A percentile compares a stretch with the other conserved stretches of the same genome.
Evolutionary conservation across 78 protist genomes (phyloP).

Genomic region (Speleostelium caveatum): DNA sequence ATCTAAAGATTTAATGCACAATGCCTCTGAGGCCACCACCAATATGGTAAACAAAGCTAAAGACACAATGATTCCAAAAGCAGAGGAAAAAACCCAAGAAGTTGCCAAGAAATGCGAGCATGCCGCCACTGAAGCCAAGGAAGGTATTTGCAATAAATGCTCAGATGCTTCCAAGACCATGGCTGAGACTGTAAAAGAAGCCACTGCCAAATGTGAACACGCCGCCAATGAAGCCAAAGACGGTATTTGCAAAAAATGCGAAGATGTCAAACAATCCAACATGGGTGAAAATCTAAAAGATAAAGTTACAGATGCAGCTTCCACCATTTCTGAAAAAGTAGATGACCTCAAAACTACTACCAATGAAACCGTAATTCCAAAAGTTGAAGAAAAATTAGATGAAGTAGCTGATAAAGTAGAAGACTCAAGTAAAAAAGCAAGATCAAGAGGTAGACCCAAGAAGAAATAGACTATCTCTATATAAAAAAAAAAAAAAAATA

Average conservation of each 20-base stretch:
- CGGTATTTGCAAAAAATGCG: neutral
- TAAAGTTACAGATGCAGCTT: too few relatives aligned
- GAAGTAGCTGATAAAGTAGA: neutral
- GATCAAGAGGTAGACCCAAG: neutral
- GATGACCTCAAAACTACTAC: too few relatives aligned
- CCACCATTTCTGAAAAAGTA: too few relatives aligned
- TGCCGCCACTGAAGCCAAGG: slow-evolving; percentile 16
- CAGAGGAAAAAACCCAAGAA: slow-evolving; percentile 4
- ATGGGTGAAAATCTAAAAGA: neutral
- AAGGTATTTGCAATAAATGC: slow-evolving; percentile 13
- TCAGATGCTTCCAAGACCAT: neutral
- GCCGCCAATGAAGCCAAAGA: slow-evolving; percentile 26
- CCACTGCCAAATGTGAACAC: slow-evolving; percentile 25
- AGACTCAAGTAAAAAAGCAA: neutral
- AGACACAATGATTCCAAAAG: neutral
- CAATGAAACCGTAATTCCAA: too few relatives aligned
- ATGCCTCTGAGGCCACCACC: neutral
- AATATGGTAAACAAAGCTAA: neutral
- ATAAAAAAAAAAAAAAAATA: too few relatives aligned
- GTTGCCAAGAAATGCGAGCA: slow-evolving; percentile 24
- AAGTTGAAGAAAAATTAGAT: neutral
- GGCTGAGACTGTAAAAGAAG: neutral
- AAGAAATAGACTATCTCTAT: neutral
- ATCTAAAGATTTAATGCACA: slow-evolving; percentile 8
- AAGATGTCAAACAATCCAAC: neutral